Evolutionary conservation across 2,329 filamentous ascomycete species (phyloP).

Genomic region (Parascedosporium putredinis): DNA sequence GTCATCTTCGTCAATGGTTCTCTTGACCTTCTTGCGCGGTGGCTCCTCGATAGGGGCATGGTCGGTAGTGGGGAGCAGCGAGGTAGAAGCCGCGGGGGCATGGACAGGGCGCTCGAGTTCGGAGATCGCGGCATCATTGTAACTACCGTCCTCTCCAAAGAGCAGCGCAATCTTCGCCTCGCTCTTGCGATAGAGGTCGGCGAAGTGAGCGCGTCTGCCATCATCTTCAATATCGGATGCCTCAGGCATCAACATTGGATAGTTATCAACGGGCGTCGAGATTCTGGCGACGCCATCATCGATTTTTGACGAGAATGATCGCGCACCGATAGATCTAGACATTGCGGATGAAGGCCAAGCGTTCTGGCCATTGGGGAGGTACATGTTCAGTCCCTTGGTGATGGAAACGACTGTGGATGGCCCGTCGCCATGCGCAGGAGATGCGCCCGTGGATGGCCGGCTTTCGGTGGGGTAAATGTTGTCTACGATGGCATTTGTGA

Average conservation of each 20-base stretch:
- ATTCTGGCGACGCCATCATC: slow-evolving; percentile 49
- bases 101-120: slow-evolving; percentile 33
- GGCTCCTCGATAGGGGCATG: slow-evolving; percentile 48
- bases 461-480: slow-evolving; percentile 31
- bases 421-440: slow-evolving; percentile 46
- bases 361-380: slow-evolving; percentile 55
- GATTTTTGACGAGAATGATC: slow-evolving; percentile 41
- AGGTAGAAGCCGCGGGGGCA: slow-evolving; percentile 21
- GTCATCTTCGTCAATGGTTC: slow-evolving; percentile 74
- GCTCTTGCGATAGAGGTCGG: slow-evolving; percentile 64
- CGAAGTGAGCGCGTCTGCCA: slow-evolving; percentile 62
- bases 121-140: slow-evolving; percentile 42
- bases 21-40: slow-evolving; percentile 62
- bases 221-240: slow-evolving; percentile 58
- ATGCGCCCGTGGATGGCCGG: slow-evolving; percentile 40
- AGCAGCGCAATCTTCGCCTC: slow-evolving; percentile 68
- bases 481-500: slow-evolving; percentile 38
- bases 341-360: slow-evolving; percentile 52
- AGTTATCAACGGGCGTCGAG: slow-evolving; percentile 39
- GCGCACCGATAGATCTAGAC: slow-evolving; percentile 34
- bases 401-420: slow-evolving; percentile 36
- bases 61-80: slow-evolving; percentile 46
- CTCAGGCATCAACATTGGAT: slow-evolving; percentile 47
- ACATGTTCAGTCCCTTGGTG: slow-evolving; percentile 47
- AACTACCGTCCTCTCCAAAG: slow-evolving; percentile 51